A percentile compares a stretch with the other conserved stretches of the same genome.
Evolutionary conservation across 768 basidiomycete species (phyloP).

Genomic region (Phaeotremella fagi): DNA sequence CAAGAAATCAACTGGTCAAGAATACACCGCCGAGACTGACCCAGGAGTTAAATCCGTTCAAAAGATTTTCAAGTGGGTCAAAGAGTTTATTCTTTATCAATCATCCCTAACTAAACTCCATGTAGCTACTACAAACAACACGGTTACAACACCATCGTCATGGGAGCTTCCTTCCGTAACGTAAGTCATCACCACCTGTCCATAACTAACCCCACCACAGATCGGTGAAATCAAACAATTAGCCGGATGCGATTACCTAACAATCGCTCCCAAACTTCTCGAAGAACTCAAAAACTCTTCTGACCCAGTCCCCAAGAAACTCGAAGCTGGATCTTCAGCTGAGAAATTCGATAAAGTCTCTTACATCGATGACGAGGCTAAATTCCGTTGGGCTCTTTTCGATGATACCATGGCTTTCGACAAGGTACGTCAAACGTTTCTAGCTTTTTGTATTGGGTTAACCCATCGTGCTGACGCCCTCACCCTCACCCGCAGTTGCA

Average conservation of each 20-base stretch:
- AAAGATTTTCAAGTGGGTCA: conserved; percentile 90
- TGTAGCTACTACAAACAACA: conserved; percentile 81
- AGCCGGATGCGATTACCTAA: conserved; percentile 96
- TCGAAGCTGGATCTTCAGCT: conserved; percentile 56
- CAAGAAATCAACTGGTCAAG: conserved; percentile 78
- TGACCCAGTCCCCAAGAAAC: conserved; percentile 74
- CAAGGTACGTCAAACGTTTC: conserved; percentile 52
- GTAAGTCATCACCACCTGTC: conserved; percentile 53
- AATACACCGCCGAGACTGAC: conserved; percentile 84
- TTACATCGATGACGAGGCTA: conserved; percentile 85
- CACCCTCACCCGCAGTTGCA: conserved; percentile 56
- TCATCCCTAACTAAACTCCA: background rate
- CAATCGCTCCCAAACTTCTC: conserved; percentile 83
- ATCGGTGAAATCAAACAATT: conserved; percentile 87
- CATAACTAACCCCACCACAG: conserved; percentile 49
- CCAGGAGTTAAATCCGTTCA: conserved; percentile 94
- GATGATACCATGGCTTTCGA: conserved; percentile 97
- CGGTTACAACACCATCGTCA: conserved; percentile 97
- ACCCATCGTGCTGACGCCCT: background rate
- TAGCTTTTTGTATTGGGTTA: background rate
- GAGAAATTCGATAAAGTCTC: conserved; percentile 71
- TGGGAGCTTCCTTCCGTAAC: conserved; percentile 99
- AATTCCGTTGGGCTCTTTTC: conserved; percentile 91
- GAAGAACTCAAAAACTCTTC: conserved; percentile 72
- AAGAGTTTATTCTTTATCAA: too few species aligned